Base-by-base conservation (phyloP, 306 rosid genomes). In the Fragaria nilgerrensis region DNA sequence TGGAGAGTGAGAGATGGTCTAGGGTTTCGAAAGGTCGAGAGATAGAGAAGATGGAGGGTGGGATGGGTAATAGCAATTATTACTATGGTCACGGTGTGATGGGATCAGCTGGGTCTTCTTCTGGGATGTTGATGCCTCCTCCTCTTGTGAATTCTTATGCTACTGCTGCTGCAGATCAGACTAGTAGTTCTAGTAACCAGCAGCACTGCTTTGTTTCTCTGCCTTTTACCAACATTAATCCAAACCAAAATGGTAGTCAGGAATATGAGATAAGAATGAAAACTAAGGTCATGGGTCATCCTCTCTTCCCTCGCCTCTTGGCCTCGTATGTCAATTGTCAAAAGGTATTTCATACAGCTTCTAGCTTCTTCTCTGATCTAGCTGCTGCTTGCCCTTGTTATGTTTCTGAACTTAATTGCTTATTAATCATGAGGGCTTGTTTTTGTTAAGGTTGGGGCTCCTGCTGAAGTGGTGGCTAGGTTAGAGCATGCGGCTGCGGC, bases 231-330 rank as follows among this genome's bases (percentile, higher is more conserved):
- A 66, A 8, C 75, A 32, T 58, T 23, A 58, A 37, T 43, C 29
- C 19, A 7, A 55, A 52, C 72, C 75, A 71, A 77, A 80, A 23
- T 55, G 76, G 17, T 53, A n/a, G 37, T 58, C 77, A 55, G 14
- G 37, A 43, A 1, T 41, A 56, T 20, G 59, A 43, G 56, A 11
- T 29, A 37, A 43, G 63, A 34, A 58, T 75, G 70, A 80, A 68
- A 69, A 81, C 83, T 19, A 79, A 88, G 78, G 63, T 83, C 20
- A 79, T 88, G 83, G 75, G 78, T 61, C 89, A 88, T 45, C 83
- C 87, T 64, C 80, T 88, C 44, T 86, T 75, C 69, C 79, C 84
- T 67, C 77, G 80, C 34, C 85, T 86, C 73, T 43, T 85, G 68
- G 23, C 65, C 0, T 70, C 82, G 36, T 80, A 82, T 44, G 45